Conservation (phyloP, 306 rosid species). For the Malus asiatica region DNA sequence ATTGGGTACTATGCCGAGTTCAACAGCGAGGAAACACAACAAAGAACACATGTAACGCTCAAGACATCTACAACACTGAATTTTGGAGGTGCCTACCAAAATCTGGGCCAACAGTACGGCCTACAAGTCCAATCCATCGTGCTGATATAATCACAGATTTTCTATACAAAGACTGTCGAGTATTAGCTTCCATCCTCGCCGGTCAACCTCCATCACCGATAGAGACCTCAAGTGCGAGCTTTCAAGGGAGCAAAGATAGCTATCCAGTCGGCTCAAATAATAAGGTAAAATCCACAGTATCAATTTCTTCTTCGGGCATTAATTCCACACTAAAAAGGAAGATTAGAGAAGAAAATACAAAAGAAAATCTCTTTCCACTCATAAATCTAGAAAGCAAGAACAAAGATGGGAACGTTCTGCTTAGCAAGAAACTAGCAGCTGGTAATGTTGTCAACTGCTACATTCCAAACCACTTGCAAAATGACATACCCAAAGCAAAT, state of each 20-base stretch:
- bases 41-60: conserved; percentile 33
- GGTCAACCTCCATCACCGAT: conserved; percentile 42
- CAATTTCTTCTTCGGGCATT: conserved; percentile 26
- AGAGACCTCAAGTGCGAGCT: conserved; percentile 21
- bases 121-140: conserved; percentile 12
- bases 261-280: conserved; percentile 20
- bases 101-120: conserved; percentile 20
- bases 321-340: conserved; percentile 23
- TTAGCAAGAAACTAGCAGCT: conserved; percentile 16
- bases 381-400: conserved; percentile 18
- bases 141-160: conserved; percentile 32
- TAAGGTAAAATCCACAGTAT: conserved; percentile 26
- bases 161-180: conserved; percentile 41
- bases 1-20: conserved; percentile 80
- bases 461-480: conserved; percentile 24
- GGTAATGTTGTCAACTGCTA: conserved; percentile 15
- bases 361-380: conserved; percentile 25
- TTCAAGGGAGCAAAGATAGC: conserved; percentile 17
- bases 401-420: conserved; percentile 13
- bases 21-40: conserved; percentile 37
- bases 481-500: conserved; percentile 22
- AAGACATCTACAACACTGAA: conserved; percentile 26
- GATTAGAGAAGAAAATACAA: conserved; percentile 31
- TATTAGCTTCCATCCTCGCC: conserved; percentile 49
- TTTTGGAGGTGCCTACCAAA: conserved; percentile 6